These are phyloP conservation scores for Penicillium sp. DNA, from an alignment of 2,329 filamentous ascomycete species.

Conservation along the genomic window DNA sequence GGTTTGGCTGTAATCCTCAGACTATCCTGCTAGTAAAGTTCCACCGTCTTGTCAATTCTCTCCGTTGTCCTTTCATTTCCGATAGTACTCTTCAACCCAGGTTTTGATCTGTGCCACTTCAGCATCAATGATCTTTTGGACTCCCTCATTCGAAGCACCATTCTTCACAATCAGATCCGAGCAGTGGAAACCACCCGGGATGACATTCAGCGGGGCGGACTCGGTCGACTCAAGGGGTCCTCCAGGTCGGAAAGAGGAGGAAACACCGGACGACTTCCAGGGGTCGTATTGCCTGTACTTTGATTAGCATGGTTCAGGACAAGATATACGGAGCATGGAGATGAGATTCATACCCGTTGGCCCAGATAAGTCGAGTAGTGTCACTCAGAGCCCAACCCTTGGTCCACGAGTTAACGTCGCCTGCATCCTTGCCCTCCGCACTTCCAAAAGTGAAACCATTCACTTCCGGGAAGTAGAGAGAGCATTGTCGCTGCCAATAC, in stretches of 20 bases:
- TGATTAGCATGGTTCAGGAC: neutral
- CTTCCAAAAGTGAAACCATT: conserved; percentile 54
- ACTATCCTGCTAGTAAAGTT: conserved; percentile 2
- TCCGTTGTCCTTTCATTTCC: conserved; percentile 4
- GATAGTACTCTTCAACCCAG: conserved; percentile 56
- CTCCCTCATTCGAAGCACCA: conserved; percentile 50
- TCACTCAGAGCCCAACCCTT: conserved; percentile 58
- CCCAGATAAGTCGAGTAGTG: conserved; percentile 58
- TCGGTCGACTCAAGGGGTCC: conserved; percentile 54
- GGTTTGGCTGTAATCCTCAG: neutral
- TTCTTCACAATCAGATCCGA: conserved; percentile 55
- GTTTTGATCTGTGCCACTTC: conserved; percentile 53
- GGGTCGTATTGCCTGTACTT: conserved; percentile 56
- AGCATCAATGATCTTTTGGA: conserved; percentile 53
- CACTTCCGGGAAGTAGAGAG: conserved; percentile 56
- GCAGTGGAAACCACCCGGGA: conserved; percentile 59
- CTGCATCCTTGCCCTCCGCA: conserved; percentile 51
- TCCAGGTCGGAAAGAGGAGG: conserved; percentile 55
- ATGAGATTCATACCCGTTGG: conserved; percentile 50
- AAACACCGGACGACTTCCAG: conserved; percentile 59
- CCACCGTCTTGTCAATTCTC: neutral
- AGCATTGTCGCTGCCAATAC: conserved; percentile 61
- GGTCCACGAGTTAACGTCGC: conserved; percentile 56
- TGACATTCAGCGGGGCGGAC: conserved; percentile 55
- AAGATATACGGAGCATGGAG: neutral